A percentile compares a stretch with the other conserved stretches of the same genome.
These are phyloP conservation scores for Stephanodiscus triporus DNA, from an alignment of 108 stramenopile species.

Conservation along the genomic window DNA sequence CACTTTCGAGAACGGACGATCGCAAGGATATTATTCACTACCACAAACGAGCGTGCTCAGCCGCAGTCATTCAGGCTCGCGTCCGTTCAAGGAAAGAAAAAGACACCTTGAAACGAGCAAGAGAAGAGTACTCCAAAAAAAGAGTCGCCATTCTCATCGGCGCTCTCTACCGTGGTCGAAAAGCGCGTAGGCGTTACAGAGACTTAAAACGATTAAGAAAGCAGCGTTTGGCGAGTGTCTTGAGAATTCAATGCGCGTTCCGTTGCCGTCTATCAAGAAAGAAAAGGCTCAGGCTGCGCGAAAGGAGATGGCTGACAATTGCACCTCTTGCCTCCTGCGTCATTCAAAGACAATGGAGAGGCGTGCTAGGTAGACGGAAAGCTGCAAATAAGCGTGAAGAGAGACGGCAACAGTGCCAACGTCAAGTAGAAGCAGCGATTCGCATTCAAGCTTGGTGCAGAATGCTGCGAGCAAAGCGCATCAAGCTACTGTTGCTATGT, in stretches of 20 bases:
- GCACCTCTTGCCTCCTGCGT: constrained; percentile 25
- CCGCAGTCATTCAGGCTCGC: constrained; percentile 50
- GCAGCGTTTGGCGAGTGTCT: background rate
- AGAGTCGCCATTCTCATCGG: constrained; percentile 45
- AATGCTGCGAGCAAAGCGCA: constrained; percentile 18
- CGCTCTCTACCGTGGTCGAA: constrained; percentile 42
- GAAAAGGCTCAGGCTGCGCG: constrained; percentile 4
- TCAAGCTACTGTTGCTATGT: constrained; percentile 8
- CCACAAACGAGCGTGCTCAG: constrained; percentile 17
- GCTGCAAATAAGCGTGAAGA: constrained; percentile 8
- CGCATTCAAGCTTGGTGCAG: constrained; percentile 32
- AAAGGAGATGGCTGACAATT: constrained; percentile 20
- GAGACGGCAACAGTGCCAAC: background rate
- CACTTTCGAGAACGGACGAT: constrained; percentile 35
- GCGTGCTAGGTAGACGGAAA: constrained; percentile 34
- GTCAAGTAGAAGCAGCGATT: constrained; percentile 7
- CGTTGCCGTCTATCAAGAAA: constrained; percentile 26
- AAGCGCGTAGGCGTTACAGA: constrained; percentile 33
- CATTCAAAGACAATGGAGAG: constrained; percentile 42
- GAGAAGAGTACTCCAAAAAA: constrained; percentile 34
- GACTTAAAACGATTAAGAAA: constrained; percentile 23
- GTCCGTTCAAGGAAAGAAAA: constrained; percentile 37
- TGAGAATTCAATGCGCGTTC: constrained; percentile 37
- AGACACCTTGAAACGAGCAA: constrained; percentile 33
- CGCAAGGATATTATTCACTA: constrained; percentile 50